Evolutionary conservation across 352 stramenopile species (phyloP), one percentile per base, ranked within the genome.

Genomic region (Peronospora tabacina): DNA sequence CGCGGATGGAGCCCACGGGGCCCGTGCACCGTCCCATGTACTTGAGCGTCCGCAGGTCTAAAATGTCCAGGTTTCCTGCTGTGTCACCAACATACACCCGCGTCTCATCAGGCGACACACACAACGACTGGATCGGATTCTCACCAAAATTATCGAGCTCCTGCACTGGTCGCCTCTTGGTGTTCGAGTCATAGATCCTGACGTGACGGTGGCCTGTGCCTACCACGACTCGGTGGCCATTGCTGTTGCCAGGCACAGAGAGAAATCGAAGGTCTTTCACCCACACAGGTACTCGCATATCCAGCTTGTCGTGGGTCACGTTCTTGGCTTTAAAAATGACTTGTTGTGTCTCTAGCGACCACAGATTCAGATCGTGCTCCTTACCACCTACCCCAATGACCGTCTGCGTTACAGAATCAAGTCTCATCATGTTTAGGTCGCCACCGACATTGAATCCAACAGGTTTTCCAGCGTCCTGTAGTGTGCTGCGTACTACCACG

Each of bases 41-140:
- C 67, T 83, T 83, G 43, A 96, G 61, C 41, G 65, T 95, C 12
- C 91, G 78, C 43, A 97, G 54, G 63, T 98, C 91, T 20, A 97
- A 40, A 19, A 87, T 70, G 43, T 94, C 81, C 47, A 96, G 61
- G 58, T 91, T 85, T 15, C 93, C 93, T 15, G 82, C 76, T n/a
- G 88, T 85, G 64, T 97, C 90, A 13, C 83, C 89, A 7, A 94
- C 68, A 32, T 87, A 88, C 6, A 97, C 62, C 7, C 61, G 61
- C 37, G 89, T 85, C 70, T 87, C 77, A 57, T 84, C 77, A 3
- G 65, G 76, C 52, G 76, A 87, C 41, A 75, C 73, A 55, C 63
- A 91, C 24, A 80, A 52, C 33, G 69, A 89, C 57, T 79, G 87
- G 58, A 77, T 72, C 5, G 80, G 80, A 52, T 85, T 77, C 49